Evolutionary conservation across 2,329 filamentous ascomycete genomes (phyloP).

Genomic region (Phyllosticta capitalensis): DNA sequence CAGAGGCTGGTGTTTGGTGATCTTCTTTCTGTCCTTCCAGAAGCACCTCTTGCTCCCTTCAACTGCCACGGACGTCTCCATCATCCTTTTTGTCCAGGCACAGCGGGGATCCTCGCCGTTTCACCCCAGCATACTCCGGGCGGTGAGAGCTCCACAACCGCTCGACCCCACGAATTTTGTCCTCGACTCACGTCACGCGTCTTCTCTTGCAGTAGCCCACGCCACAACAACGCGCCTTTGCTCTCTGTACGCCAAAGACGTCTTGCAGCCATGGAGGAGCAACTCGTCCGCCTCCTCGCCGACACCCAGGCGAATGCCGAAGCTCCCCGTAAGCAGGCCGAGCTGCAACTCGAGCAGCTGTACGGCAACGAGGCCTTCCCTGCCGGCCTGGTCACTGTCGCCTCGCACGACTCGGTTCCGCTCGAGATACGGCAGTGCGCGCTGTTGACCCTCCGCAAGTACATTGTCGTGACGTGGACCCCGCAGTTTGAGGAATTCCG

Average conservation of each 20-base stretch:
- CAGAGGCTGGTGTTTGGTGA: neutral
- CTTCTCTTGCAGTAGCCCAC: neutral
- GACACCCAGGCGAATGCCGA: conserved; percentile 75
- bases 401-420: conserved; percentile 63
- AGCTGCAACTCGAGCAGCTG: conserved; percentile 67
- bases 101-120: neutral
- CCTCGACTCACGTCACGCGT: neutral
- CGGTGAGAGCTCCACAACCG: neutral
- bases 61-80: neutral
- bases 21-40: neutral
- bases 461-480: conserved; percentile 79
- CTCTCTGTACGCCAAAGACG: neutral
- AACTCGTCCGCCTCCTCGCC: conserved; percentile 78
- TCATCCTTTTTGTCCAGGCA: neutral
- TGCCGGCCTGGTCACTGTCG: conserved; percentile 69
- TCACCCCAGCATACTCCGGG: neutral
- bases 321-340: conserved; percentile 72
- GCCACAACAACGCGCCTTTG: neutral
- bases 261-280: conserved; percentile 63
- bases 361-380: conserved; percentile 64
- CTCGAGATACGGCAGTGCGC: conserved; percentile 74
- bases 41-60: neutral
- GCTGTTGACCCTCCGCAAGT: conserved; percentile 68
- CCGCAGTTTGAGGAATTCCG: conserved; percentile 62
- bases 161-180: conserved; percentile 6